Conservation (phyloP, 192 early-diverging fungal genomes). For the Allomyces macrogynus region DNA sequence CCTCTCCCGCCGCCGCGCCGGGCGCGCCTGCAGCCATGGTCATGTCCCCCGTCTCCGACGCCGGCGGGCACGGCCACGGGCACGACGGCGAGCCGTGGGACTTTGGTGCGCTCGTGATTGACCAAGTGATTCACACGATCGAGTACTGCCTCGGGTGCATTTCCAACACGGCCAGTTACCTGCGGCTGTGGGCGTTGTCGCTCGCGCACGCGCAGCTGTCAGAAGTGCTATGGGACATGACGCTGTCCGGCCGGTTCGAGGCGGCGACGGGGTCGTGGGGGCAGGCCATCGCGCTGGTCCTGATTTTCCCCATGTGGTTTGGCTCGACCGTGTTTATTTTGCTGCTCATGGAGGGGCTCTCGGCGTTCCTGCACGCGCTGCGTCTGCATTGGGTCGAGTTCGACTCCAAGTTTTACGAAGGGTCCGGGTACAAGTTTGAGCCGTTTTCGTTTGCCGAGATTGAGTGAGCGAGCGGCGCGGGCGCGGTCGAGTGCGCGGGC, state of each 20-base stretch:
- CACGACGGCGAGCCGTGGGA: constrained; percentile 54
- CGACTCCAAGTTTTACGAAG: constrained; percentile 91
- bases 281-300: constrained; percentile 47
- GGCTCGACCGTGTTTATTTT: constrained; percentile 53
- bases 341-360: constrained; percentile 69
- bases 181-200: constrained; percentile 95
- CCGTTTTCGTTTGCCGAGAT: constrained; percentile 60
- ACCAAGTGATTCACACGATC: constrained; percentile 95
- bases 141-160: constrained; percentile 91
- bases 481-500: too few species aligned
- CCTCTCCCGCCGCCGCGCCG: not conserved
- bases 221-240: constrained; percentile 91
- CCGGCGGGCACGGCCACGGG: constrained; percentile 14
- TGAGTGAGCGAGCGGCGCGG: not conserved
- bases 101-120: constrained; percentile 89
- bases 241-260: constrained; percentile 32
- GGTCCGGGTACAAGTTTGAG: constrained; percentile 69
- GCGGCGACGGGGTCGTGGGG: constrained; percentile 17
- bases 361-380: constrained; percentile 72
- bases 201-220: constrained; percentile 96
- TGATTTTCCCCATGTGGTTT: constrained; percentile 82
- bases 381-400: constrained; percentile 98
- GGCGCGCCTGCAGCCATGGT: constrained; percentile 1
- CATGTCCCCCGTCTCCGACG: constrained; percentile 4
- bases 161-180: constrained; percentile 96